Evolutionary conservation across 345 rosid genomes (phyloP).

Genomic region (Gossypium arboreum): DNA sequence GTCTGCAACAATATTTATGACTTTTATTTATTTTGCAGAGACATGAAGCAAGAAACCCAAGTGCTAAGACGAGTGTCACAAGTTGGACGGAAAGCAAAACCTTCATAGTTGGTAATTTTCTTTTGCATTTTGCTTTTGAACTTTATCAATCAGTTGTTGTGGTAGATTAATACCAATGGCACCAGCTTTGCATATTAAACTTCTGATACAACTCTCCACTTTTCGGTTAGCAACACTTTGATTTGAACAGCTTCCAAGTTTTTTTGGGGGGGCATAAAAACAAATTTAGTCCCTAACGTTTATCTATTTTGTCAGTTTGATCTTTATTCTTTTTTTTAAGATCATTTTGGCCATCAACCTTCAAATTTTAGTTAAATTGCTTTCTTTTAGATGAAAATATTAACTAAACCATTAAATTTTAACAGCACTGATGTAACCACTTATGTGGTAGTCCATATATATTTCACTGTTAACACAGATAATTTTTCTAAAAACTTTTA

Average conservation of each 20-base stretch:
- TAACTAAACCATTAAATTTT: too few species aligned
- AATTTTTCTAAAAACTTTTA: too few species aligned
- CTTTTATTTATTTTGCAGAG: slow-evolving; percentile 38
- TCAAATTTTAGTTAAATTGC: too few species aligned
- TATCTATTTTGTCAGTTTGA: too few species aligned
- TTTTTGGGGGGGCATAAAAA: too few species aligned
- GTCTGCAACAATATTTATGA: slow-evolving; percentile 14
- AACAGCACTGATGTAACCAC: too few species aligned
- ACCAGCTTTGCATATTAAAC: not conserved
- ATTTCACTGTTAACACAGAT: too few species aligned
- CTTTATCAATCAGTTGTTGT: not conserved
- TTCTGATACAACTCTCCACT: not conserved
- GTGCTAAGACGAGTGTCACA: slow-evolving; percentile 63
- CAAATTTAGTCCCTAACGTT: too few species aligned
- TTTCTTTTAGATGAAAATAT: too few species aligned
- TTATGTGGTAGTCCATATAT: too few species aligned
- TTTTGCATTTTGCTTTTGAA: not conserved
- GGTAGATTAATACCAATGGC: not conserved
- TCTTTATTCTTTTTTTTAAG: too few species aligned
- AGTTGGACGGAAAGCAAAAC: slow-evolving; percentile 55
- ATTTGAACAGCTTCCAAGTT: not conserved
- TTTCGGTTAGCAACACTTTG: not conserved
- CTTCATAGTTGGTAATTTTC: slow-evolving; percentile 35
- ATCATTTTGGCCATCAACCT: too few species aligned
- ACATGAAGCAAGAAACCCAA: slow-evolving; percentile 70